These are phyloP conservation scores for Kwoniella mangroviensis DNA, from an alignment of 768 basidiomycete genomes.

Conservation along the genomic window DNA sequence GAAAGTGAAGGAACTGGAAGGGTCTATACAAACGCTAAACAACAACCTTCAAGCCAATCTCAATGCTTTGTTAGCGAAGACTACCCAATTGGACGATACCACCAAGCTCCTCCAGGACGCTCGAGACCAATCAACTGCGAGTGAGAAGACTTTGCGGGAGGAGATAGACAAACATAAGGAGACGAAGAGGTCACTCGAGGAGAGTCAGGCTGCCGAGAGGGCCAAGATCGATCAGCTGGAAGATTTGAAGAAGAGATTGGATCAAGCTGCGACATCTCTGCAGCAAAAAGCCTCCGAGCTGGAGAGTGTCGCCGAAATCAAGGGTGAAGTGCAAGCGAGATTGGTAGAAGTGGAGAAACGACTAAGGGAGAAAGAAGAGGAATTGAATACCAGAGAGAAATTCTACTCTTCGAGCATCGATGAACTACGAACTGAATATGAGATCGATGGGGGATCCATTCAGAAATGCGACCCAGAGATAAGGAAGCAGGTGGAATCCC, in stretches of 20 bases:
- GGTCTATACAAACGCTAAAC: background rate
- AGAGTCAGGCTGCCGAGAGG: background rate
- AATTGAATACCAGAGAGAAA: slow-evolving; percentile 48
- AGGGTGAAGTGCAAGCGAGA: background rate
- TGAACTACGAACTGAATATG: background rate
- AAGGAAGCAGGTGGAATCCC: slow-evolving; percentile 49
- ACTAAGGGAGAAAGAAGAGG: slow-evolving; percentile 30
- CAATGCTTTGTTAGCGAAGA: background rate
- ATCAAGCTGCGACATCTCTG: background rate
- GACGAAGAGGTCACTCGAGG: background rate
- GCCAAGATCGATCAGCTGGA: background rate
- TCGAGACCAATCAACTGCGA: background rate
- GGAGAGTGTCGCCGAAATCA: background rate
- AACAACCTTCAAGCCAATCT: slow-evolving; percentile 11
- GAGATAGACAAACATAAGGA: background rate
- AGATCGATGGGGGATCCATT: background rate
- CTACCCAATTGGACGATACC: slow-evolving; percentile 9
- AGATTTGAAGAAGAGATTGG: background rate
- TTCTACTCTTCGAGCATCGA: background rate
- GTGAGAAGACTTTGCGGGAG: background rate
- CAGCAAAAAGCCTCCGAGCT: background rate
- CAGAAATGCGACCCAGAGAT: background rate
- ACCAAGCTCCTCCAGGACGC: background rate
- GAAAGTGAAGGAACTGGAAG: background rate
- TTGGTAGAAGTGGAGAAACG: slow-evolving; percentile 54